Percentiles rank a stretch among this genome's conserved stretches.
These are phyloP conservation scores for Austropuccinia psidii DNA, from an alignment of 1,284 basidiomycete genomes.

Conservation along the genomic window DNA sequence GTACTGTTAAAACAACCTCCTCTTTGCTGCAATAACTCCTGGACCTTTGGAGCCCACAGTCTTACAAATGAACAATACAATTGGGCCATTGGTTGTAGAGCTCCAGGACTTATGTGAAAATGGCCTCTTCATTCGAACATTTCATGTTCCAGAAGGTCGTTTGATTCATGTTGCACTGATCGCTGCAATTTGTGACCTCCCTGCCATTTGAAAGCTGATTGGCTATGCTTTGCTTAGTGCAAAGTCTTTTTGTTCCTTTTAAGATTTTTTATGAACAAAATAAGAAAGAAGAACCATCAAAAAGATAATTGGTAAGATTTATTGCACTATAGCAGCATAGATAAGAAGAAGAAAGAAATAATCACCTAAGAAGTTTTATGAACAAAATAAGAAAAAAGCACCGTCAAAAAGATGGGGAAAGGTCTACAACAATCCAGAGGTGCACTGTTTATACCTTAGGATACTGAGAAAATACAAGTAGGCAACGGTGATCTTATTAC, in stretches of 20 bases:
- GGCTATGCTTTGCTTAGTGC: slow-evolving; percentile 25
- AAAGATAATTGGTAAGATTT: no score
- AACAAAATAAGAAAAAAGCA: no score
- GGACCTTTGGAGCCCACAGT: slow-evolving; percentile 17
- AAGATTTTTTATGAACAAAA: no score
- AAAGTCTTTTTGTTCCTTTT: slow-evolving; percentile 21
- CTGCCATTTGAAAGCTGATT: slow-evolving; percentile 22
- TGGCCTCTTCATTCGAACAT: slow-evolving; percentile 11
- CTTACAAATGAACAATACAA: slow-evolving; percentile 24
- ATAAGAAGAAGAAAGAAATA: no score
- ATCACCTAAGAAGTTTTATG: no score
- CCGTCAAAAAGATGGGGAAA: no score
- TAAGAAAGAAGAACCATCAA: no score
- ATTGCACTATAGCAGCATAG: no score
- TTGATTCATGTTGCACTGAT: slow-evolving; percentile 10
- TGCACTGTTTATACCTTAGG: no score
- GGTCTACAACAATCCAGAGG: no score
- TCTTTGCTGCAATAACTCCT: slow-evolving; percentile 31
- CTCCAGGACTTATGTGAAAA: slow-evolving; percentile 4
- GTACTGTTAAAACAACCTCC: slow-evolving; percentile 21
- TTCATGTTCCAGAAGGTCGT: background rate
- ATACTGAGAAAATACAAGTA: no score
- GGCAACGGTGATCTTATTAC: no score
- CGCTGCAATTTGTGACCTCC: slow-evolving; percentile 19
- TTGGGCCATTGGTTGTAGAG: slow-evolving; percentile 5